Evolutionary conservation across 805 yeast species (phyloP).

Genomic region (Kluyveromyces starmeri): DNA sequence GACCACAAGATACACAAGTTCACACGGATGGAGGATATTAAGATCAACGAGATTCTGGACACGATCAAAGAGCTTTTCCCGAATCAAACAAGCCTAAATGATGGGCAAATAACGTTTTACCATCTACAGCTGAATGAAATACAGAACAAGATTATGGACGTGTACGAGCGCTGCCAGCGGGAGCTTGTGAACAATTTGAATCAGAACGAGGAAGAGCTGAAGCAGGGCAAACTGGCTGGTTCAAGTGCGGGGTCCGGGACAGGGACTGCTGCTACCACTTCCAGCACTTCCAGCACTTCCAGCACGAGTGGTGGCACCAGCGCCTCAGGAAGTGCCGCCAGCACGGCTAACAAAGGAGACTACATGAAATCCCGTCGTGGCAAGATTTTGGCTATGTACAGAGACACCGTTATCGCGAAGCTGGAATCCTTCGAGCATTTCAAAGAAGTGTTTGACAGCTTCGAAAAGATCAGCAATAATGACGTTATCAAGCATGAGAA

Average conservation of each 20-base stretch:
- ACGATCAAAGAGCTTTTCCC: slow-evolving; percentile 25
- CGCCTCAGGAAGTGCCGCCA: background rate
- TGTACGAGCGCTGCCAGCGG: slow-evolving; percentile 12
- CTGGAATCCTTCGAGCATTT: slow-evolving; percentile 5
- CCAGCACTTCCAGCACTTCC: background rate
- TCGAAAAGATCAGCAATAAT: slow-evolving; percentile 1
- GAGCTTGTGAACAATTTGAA: slow-evolving; percentile 1
- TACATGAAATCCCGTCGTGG: slow-evolving; percentile 5
- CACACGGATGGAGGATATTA: slow-evolving; percentile 14
- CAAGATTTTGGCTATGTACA: slow-evolving; percentile 5
- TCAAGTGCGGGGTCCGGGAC: too few relatives aligned
- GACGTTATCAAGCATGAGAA: slow-evolving; percentile 5
- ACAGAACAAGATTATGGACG: slow-evolving; percentile 13
- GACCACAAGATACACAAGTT: slow-evolving; percentile 22
- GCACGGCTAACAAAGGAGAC: background rate
- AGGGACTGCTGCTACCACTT: too few relatives aligned
- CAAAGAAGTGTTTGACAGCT: slow-evolving; percentile 3
- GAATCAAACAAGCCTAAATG: slow-evolving; percentile 23
- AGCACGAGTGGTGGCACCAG: background rate
- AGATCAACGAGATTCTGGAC: slow-evolving; percentile 24
- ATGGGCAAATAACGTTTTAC: slow-evolving; percentile 28
- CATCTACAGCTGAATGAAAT: slow-evolving; percentile 20
- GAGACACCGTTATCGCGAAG: slow-evolving; percentile 5
- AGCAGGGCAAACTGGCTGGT: slow-evolving; percentile 4
- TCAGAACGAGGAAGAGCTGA: slow-evolving; percentile 3